phyloP scores from a whole-genome alignment of 2,329 filamentous ascomycete species.

The Verticillium isaacii region DNA sequence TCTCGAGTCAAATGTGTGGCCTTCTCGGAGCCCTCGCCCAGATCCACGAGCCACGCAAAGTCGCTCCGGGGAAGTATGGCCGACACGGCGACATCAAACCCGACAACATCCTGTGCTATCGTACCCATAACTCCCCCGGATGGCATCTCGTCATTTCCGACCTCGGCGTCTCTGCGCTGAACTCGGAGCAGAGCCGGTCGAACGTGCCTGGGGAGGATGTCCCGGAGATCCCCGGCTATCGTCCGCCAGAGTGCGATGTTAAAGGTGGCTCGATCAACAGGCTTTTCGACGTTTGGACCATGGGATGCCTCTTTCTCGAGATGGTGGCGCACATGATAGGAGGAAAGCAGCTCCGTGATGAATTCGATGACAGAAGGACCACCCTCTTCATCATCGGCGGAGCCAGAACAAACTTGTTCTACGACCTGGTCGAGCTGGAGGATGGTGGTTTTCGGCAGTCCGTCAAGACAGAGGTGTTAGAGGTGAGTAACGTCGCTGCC shows the following conservation, averaged over 20 bases:
- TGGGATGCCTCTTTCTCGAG: neutral
- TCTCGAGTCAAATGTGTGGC: conserved; percentile 6
- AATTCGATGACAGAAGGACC: neutral
- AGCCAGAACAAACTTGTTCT: neutral
- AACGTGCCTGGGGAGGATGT: neutral
- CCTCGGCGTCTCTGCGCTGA: neutral
- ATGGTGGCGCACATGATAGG: neutral
- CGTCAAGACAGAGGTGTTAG: neutral
- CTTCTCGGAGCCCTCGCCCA: conserved; percentile 2
- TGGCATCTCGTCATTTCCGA: conserved; percentile 2
- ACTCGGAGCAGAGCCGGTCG: neutral
- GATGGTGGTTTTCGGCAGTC: neutral
- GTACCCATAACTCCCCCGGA: neutral
- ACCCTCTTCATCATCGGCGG: neutral
- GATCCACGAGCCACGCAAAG: neutral
- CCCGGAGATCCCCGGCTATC: neutral
- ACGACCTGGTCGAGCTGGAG: neutral
- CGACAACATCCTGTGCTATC: conserved; percentile 6
- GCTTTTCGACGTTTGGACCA: neutral
- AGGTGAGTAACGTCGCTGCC: neutral
- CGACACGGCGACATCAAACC: conserved; percentile 9
- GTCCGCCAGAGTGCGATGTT: neutral
- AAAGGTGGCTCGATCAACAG: neutral
- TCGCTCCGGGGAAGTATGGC: neutral
- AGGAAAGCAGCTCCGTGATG: neutral